These are phyloP conservation scores for Solanum commersonii DNA, from an alignment of 257 asterid species.

Conservation along the genomic window DNA sequence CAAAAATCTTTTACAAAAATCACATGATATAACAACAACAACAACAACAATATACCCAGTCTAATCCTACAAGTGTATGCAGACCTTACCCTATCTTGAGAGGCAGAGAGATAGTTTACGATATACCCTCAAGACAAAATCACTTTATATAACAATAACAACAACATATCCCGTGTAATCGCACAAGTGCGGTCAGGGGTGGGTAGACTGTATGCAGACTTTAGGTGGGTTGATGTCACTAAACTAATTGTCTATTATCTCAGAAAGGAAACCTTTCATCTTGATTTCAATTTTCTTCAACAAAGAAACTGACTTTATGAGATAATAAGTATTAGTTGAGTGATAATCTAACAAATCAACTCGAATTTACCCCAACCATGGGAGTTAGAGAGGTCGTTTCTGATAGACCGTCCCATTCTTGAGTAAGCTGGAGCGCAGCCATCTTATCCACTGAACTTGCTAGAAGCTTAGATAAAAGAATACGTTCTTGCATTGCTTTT, in stretches of 20 bases:
- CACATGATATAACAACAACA: not conserved
- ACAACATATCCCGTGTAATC: not conserved
- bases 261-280: too few species aligned
- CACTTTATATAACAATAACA: not conserved
- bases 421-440: too few species aligned
- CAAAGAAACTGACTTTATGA: too few species aligned
- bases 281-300: not conserved
- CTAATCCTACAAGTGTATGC: not conserved
- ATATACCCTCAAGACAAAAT: not conserved
- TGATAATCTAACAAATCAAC: not conserved
- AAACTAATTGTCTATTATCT: too few species aligned
- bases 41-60: not conserved
- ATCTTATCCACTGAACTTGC: too few species aligned
- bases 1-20: not conserved
- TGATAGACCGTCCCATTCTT: too few species aligned
- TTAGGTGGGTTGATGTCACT: not conserved
- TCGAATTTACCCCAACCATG: not conserved
- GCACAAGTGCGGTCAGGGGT: not conserved
- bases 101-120: not conserved
- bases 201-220: not conserved
- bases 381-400: too few species aligned
- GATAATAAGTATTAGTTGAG: not conserved
- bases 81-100: not conserved
- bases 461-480: too few species aligned
- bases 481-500: too few species aligned